Evolutionary conservation across 306 rosid species (phyloP), one percentile per base, ranked within the genome.

Genomic region (Fagus sylvatica): DNA sequence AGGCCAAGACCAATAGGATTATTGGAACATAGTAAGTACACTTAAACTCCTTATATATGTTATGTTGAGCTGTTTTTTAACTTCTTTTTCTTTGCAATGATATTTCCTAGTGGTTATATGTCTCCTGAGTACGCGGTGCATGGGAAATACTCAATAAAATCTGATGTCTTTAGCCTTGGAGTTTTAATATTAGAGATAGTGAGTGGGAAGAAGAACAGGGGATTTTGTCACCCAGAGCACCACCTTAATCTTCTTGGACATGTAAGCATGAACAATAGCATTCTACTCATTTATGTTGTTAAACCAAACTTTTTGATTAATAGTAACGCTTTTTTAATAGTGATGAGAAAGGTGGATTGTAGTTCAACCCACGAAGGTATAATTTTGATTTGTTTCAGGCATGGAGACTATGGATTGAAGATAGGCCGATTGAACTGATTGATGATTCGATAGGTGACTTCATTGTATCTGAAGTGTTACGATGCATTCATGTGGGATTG

Each of bases 401-500:
- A n/a, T 81, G 83, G 85, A 78, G 40, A 28, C 32, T 81, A 42
- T 81, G 85, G 88, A 78, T 71, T 12, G 81, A 59, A 28, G 53
- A 3, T 5, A 74, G 17, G 30, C 53, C 76, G 55, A 8, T 64
- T 56, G 28, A 78, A 28, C 37, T 81, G 13, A 28, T 84, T 9
- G 85, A 82, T 72, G 33, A 74, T 15, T 19, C 59, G 54, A 69
- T 84, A 3, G 71, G 73, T 2, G 73, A 81, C 3, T 30, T 1
- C 13, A 74, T 6, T 13, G 0, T 9, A 33, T 81, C 80, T 0
- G 78, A 85, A 30, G 79, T 60, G 53, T 4, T 85, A 17, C 69
- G 89, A 7, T 84, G 87, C 84, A 79, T 88, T 17, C 89, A 90
- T 36, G 76, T 91, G 2, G 87, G 89, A 34, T 86, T 91, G 71